These are phyloP conservation scores for Flaveria ramosissima DNA, from an alignment of 129 eudicot species.

Conservation along the genomic window DNA sequence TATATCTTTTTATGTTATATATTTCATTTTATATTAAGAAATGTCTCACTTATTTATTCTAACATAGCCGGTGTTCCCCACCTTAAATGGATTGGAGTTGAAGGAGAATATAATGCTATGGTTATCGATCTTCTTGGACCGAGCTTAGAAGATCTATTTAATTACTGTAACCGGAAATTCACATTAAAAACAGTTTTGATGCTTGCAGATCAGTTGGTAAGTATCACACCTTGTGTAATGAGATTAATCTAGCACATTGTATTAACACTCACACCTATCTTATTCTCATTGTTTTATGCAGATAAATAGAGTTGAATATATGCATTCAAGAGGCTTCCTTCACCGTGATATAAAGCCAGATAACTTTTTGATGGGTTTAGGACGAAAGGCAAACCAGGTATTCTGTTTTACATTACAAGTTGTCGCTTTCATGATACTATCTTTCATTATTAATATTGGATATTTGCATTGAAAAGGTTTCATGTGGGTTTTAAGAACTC, in stretches of 20 bases:
- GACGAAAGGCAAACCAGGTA: slow-evolving; percentile 21
- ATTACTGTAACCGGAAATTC: slow-evolving; percentile 11
- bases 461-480: neutral
- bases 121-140: slow-evolving; percentile 50
- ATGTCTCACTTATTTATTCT: slow-evolving; percentile 4
- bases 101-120: slow-evolving; percentile 91
- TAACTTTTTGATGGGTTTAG: slow-evolving; percentile 22
- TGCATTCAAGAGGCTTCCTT: slow-evolving; percentile 21
- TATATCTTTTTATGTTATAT: neutral
- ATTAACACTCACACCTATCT: neutral
- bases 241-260: neutral
- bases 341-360: slow-evolving; percentile 30
- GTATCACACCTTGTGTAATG: slow-evolving; percentile 9
- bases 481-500: slow-evolving; percentile 1
- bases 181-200: slow-evolving; percentile 21
- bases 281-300: neutral
- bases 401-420: slow-evolving; percentile 3
- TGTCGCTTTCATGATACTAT: neutral
- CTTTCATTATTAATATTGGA: neutral
- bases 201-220: slow-evolving; percentile 23
- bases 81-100: slow-evolving; percentile 94
- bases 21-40: neutral
- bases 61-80: slow-evolving; percentile 87
- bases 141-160: slow-evolving; percentile 13
- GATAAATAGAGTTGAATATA: slow-evolving; percentile 17